These are phyloP conservation scores for Pachyrhizus erosus DNA, from an alignment of 306 rosid species.

Conservation along the genomic window DNA sequence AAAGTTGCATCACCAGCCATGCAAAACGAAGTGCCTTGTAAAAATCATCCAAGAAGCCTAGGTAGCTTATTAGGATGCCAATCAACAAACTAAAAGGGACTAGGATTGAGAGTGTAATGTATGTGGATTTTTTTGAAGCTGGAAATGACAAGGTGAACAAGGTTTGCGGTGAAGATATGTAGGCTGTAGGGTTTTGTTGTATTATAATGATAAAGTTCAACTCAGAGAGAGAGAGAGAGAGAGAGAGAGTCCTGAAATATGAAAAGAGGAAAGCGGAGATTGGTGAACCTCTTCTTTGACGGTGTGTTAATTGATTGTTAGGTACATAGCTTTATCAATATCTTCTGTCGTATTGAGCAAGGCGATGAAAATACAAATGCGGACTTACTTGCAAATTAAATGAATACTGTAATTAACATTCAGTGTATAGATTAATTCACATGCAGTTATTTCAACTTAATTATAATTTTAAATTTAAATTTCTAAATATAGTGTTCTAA, in stretches of 20 bases:
- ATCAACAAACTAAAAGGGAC: conserved; percentile 9
- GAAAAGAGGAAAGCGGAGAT: conserved; percentile 53
- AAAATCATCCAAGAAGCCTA: conserved; percentile 47
- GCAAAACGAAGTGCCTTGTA: conserved; percentile 45
- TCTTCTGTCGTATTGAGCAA: conserved; percentile 26
- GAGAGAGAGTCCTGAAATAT: conserved; percentile 22
- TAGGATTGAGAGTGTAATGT: conserved; percentile 23
- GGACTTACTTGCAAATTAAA: not conserved
- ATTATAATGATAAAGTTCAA: conserved; percentile 39
- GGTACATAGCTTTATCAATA: conserved; percentile 42
- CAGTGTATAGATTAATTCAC: too few relatives aligned
- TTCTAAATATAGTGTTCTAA: too few relatives aligned
- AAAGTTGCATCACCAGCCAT: conserved; percentile 66
- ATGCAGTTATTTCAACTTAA: too few relatives aligned
- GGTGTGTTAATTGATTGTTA: conserved; percentile 38
- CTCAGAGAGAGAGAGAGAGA: conserved; percentile 30
- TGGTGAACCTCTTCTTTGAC: conserved; percentile 52
- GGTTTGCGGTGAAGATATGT: conserved; percentile 34
- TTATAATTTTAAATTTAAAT: too few relatives aligned
- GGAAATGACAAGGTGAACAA: conserved; percentile 28
- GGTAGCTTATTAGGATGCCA: conserved; percentile 6
- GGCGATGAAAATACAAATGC: not conserved
- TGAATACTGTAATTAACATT: not conserved
- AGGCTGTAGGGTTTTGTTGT: conserved; percentile 47
- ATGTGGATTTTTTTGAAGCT: conserved; percentile 1